Evolutionary conservation across 352 stramenopile species (phyloP), one percentile per base, ranked within the genome.

Genomic region (Phytophthora kernoviae): DNA sequence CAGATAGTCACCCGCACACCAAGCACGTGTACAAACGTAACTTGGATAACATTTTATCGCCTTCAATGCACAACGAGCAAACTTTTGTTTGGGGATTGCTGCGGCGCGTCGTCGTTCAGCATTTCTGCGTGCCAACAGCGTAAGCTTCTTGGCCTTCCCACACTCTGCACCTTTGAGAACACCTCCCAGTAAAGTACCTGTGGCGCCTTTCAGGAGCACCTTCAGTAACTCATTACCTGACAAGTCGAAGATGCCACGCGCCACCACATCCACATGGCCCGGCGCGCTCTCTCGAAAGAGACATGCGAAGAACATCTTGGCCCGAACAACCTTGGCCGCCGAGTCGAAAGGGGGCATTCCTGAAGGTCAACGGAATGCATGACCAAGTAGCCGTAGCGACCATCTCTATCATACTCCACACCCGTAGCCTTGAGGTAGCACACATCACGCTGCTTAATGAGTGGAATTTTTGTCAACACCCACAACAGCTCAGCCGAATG

Each of bases 131-230:
- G 70, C 70, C 32, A 85, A 18, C 39, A 81, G 39, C 18, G 72
- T 82, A 17, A 84, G 54, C 41, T 79, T 84, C 65, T 84, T 84
- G 22, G 68, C 65, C 26, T 81, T 65, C 5, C 65, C 64, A 22
- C 61, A 79, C 14, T 44, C 58, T 17, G 58, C 58, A 36, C 64
- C 41, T 32, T 50, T 54, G 2, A 81, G 47, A 26, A 79, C 22
- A 26, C 62, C 64, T 8, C 68, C 54, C 7, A 74, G 63, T 18
- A 85, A 18, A 21, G 63, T 58, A 12, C 56, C 49, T 0, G 68
- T 70, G 0, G 65, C 65, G 32, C 69, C 43, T 32, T 56, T 59
- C 34, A 77, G 49, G n/a, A 74, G 51, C 4, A 72, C 41, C 22
- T 54, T 56, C 15, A 65, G 49, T n/a, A 77, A 46, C 14, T 76